Percentiles rank a stretch among this genome's conserved stretches.
Conservation (phyloP, 1,139 yeast genomes). For the Kodamaea suecica region DNA sequence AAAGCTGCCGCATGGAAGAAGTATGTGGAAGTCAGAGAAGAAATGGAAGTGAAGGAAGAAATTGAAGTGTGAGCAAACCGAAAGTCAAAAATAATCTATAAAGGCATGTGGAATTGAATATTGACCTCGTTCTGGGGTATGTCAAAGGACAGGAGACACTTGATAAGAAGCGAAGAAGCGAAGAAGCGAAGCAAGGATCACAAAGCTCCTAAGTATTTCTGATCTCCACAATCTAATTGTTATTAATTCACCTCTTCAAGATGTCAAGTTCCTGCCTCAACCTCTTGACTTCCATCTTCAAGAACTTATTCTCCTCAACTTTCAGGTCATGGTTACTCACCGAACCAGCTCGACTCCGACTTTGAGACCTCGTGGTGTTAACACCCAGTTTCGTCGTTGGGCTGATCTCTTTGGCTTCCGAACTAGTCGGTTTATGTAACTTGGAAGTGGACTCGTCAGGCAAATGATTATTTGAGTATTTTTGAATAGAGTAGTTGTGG, state of each 20-base stretch:
- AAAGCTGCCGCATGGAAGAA: no score
- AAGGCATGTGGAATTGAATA: no score
- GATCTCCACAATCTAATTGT: no score
- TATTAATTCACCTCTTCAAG: slow-evolving; percentile 3
- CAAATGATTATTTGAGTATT: slow-evolving; percentile 4
- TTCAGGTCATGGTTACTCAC: slow-evolving; percentile 11
- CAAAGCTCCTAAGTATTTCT: no score
- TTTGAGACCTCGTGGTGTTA: slow-evolving; percentile 1
- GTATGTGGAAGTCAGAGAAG: no score
- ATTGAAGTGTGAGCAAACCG: no score
- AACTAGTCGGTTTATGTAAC: slow-evolving; percentile 3
- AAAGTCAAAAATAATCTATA: neutral
- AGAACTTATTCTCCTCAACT: slow-evolving; percentile 15
- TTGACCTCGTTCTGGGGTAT: no score
- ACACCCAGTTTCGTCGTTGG: slow-evolving; percentile 10
- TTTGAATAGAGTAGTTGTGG: slow-evolving; percentile 11
- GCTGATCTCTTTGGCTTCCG: slow-evolving; percentile 9
- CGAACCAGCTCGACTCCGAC: slow-evolving; percentile 15
- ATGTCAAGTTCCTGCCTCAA: slow-evolving; percentile 14
- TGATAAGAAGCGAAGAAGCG: no score
- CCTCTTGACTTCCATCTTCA: slow-evolving; percentile 14
- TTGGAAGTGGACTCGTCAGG: slow-evolving; percentile 10
- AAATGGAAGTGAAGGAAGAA: no score
- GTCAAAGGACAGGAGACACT: no score
- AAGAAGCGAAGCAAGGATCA: no score